Evolutionary conservation across 352 stramenopile species (phyloP), one percentile per base, ranked within the genome.

Genomic region (Pythium phragmitis): DNA sequence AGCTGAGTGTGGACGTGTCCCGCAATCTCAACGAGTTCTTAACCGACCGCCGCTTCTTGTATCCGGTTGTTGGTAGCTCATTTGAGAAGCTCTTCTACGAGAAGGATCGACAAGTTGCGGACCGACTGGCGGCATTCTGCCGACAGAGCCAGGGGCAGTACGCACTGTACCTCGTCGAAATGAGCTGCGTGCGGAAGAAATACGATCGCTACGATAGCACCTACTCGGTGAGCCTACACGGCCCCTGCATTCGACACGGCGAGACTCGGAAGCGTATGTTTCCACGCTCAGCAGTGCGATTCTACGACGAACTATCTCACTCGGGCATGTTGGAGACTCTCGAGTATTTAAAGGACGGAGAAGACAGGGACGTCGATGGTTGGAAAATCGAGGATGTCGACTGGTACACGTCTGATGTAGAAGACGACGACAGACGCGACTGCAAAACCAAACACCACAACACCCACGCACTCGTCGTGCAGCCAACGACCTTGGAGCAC

Each of bases 401-500:
- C 0, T 8, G 3, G 13, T 46, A 16, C 14, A 12, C 23, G 11
- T 17, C 30, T 26, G 48, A 54, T 0, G 23, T 5, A 1, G 23
- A 54, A 39, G 34, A 39, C 34, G 34, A 39, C 7, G 1, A 39
- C 26, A 30, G 26, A 30, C 4, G 26, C 34, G 34, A 39, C 34
- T 39, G 7, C 34, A 39, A 39, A 39, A 11, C 34, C 0, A 39
- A 39, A 6, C 7, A 1, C 2, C 0, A 39, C 1, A 0, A 9
- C 34, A 39, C 34, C 7, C 34, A 9, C 7, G 41, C 41, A 7
- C 41, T 46, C 13, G 41, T 46, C 6, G 41, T 46, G 41, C 41
- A 46, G 41, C 41, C 46, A 36, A n/a, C 13, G 23, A 52, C 46
- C 9, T 33, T 52, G 23, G 46, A 52, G 23, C 46, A 52, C 23